A percentile compares a stretch with the other conserved stretches of the same genome.
Evolutionary conservation across 805 yeast species (phyloP).

Genomic region (Metschnikowia noctiluminum): DNA sequence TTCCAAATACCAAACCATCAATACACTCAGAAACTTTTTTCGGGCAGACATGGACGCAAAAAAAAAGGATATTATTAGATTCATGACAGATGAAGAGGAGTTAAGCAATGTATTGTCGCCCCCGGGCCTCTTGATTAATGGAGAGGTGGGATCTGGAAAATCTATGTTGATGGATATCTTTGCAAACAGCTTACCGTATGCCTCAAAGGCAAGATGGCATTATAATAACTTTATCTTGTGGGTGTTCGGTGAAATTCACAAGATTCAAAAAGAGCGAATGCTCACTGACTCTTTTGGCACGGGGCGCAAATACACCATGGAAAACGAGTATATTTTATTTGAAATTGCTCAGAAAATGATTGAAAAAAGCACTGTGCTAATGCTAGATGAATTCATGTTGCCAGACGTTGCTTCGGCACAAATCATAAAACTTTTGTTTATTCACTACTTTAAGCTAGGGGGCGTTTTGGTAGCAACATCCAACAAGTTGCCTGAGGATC

Average conservation of each 20-base stretch:
- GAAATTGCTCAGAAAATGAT: constrained; percentile 68
- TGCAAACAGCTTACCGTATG: constrained; percentile 61
- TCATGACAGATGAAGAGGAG: constrained; percentile 61
- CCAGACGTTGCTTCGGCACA: constrained; percentile 77
- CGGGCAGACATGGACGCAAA: constrained; percentile 27
- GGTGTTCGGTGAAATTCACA: constrained; percentile 62
- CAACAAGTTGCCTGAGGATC: constrained; percentile 67
- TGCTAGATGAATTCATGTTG: constrained; percentile 72
- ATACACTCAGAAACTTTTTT: constrained; percentile 18
- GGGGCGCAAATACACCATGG: constrained; percentile 28
- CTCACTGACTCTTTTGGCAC: constrained; percentile 26
- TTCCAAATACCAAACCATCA: constrained; percentile 12
- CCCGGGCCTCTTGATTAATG: constrained; percentile 59
- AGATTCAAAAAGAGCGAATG: constrained; percentile 44
- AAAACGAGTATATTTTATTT: constrained; percentile 61
- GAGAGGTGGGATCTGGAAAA: constrained; percentile 74
- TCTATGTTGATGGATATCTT: constrained; percentile 72
- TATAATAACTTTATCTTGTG: constrained; percentile 66
- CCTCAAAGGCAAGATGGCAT: constrained; percentile 67
- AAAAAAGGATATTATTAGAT: constrained; percentile 42
- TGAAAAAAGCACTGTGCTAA: constrained; percentile 50
- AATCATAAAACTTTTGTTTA: constrained; percentile 59
- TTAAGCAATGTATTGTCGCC: constrained; percentile 53
- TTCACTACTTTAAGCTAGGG: constrained; percentile 67
- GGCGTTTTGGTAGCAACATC: constrained; percentile 76